A percentile compares a stretch with the other conserved stretches of the same genome.
These are phyloP conservation scores for Cylindrodendrum hubeiense DNA, from an alignment of 2,329 filamentous ascomycete genomes.

Conservation along the genomic window DNA sequence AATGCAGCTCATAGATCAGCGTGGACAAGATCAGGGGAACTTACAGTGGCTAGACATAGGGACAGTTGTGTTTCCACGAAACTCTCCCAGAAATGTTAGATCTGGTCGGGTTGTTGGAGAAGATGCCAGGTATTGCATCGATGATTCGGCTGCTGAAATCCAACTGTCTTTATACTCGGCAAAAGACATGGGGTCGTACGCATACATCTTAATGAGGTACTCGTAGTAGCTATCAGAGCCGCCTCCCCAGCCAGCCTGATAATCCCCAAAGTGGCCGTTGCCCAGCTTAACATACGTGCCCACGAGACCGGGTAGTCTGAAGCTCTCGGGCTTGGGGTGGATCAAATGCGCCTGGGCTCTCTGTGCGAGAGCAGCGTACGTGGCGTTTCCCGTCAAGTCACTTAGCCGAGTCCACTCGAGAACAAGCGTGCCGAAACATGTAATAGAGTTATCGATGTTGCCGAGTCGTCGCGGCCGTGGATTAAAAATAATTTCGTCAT, in stretches of 20 bases:
- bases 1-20: background rate
- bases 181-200: conserved; percentile 32
- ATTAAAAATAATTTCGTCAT: conserved; percentile 37
- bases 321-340: conserved; percentile 28
- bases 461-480: conserved; percentile 6
- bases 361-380: conserved; percentile 29
- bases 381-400: conserved; percentile 29
- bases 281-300: conserved; percentile 27
- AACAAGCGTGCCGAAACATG: conserved; percentile 30
- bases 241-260: conserved; percentile 36
- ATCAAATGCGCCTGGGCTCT: conserved; percentile 28
- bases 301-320: conserved; percentile 28
- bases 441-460: conserved; percentile 36
- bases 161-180: conserved; percentile 25
- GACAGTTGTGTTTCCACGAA: conserved; percentile 25
- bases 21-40: background rate
- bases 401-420: conserved; percentile 38
- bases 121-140: conserved; percentile 28
- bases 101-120: conserved; percentile 19
- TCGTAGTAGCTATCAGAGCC: conserved; percentile 39
- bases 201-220: conserved; percentile 41
- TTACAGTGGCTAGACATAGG: conserved; percentile 26
- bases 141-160: conserved; percentile 26
- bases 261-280: conserved; percentile 28
- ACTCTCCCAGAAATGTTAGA: conserved; percentile 25